phyloP scores from a whole-genome alignment of 805 yeast genomes.

The Ogataea degrootiae region DNA sequence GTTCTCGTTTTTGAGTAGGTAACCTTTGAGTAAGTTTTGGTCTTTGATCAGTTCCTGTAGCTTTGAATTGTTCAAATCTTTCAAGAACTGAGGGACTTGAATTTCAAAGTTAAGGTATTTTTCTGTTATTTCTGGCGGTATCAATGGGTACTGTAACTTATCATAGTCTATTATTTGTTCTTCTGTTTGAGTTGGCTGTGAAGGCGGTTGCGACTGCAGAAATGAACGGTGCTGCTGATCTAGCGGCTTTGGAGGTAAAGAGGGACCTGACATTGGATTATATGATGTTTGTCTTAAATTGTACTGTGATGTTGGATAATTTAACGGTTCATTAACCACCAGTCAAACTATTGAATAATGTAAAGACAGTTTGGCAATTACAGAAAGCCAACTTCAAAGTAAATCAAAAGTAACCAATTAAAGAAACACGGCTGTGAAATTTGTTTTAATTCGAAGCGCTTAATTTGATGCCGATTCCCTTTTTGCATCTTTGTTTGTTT shows the following conservation, averaged over 20 bases:
- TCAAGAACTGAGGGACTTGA: conserved; percentile 19
- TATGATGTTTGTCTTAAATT: not conserved
- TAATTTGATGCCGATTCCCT: too few species aligned
- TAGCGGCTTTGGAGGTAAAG: conserved; percentile 5
- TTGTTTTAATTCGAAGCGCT: too few species aligned
- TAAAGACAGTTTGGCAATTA: too few species aligned
- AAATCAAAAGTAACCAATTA: too few species aligned
- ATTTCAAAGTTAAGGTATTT: conserved; percentile 5
- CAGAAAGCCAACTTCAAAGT: too few species aligned
- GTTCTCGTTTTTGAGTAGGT: conserved; percentile 11
- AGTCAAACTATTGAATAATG: too few species aligned
- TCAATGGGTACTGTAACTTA: conserved; percentile 20
- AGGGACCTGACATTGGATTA: conserved; percentile 4
- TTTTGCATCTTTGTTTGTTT: too few species aligned
- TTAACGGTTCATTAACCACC: too few species aligned
- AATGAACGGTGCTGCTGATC: not conserved
- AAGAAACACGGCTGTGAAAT: too few species aligned
- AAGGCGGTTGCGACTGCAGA: not conserved
- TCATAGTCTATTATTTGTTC: conserved; percentile 12
- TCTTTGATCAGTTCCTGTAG: conserved; percentile 16
- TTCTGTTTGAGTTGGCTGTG: not conserved
- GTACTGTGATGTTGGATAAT: not conserved
- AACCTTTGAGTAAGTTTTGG: conserved; percentile 15
- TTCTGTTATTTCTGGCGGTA: conserved; percentile 14
- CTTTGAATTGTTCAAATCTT: conserved; percentile 19